Conservation (phyloP, 495 filamentous ascomycete species). For the Neurospora intermedia region DNA sequence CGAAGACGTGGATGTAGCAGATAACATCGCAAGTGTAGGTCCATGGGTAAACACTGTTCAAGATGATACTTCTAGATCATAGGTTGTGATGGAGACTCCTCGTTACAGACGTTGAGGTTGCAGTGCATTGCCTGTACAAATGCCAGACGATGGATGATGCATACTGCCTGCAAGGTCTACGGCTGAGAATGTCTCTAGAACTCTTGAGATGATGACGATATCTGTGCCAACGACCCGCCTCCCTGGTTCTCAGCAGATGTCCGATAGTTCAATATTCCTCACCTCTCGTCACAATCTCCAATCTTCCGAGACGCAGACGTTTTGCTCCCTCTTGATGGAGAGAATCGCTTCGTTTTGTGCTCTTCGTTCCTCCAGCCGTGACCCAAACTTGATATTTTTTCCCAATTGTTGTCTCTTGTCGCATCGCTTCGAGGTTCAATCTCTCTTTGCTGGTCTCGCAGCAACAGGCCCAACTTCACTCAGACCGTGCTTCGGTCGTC, state of each 20-base stretch:
- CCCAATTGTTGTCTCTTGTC: background rate
- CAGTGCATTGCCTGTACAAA: background rate
- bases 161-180: background rate
- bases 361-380: background rate
- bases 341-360: background rate
- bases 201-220: background rate
- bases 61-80: background rate
- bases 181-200: background rate
- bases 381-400: background rate
- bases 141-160: background rate
- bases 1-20: background rate
- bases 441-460: background rate
- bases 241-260: background rate
- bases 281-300: background rate
- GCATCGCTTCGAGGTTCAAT: background rate
- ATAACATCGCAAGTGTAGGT: background rate
- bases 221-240: background rate
- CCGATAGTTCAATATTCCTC: background rate
- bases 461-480: slow-evolving; percentile 1
- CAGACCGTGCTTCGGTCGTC: slow-evolving; percentile 5
- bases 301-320: background rate
- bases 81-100: background rate
- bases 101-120: background rate
- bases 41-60: background rate
- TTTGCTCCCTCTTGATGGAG: background rate